Percentiles rank a stretch among this genome's conserved stretches.
Evolutionary conservation across 129 eudicot genomes (phyloP).

Genomic region (Saposhnikovia divaricata): DNA sequence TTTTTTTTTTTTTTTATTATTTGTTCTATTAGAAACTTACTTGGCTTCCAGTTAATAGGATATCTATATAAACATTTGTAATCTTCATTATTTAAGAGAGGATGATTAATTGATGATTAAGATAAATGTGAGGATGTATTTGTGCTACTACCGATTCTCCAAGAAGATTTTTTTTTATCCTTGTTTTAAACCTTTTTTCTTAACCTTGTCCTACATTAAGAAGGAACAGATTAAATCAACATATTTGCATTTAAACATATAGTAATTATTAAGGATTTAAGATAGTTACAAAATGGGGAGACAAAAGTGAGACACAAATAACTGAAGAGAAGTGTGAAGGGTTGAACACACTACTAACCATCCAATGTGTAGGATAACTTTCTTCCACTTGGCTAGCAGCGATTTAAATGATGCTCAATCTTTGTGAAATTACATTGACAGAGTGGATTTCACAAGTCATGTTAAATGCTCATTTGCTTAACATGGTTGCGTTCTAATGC

Average conservation of each 20-base stretch:
- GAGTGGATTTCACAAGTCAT: neutral
- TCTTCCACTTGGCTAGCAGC: neutral
- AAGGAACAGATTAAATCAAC: neutral
- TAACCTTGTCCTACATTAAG: neutral
- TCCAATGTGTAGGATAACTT: neutral
- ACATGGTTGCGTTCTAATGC: neutral
- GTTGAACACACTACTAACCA: neutral
- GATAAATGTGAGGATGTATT: neutral
- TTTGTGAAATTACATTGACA: neutral
- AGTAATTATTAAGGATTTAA: neutral
- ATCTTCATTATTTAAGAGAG: neutral
- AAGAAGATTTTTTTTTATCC: neutral
- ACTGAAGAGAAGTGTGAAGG: neutral
- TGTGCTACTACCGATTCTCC: neutral
- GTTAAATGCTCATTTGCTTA: neutral
- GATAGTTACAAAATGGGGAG: neutral
- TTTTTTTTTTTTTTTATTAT: too few species aligned
- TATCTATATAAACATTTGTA: neutral
- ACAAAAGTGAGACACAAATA: neutral
- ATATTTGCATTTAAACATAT: neutral
- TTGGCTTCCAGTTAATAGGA: neutral
- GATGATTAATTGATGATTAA: too few species aligned
- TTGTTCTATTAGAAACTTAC: neutral
- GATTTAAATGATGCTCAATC: neutral
- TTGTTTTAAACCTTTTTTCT: neutral